Base-by-base conservation (phyloP, 495 filamentous ascomycete species). In the Tuber aestivum region DNA sequence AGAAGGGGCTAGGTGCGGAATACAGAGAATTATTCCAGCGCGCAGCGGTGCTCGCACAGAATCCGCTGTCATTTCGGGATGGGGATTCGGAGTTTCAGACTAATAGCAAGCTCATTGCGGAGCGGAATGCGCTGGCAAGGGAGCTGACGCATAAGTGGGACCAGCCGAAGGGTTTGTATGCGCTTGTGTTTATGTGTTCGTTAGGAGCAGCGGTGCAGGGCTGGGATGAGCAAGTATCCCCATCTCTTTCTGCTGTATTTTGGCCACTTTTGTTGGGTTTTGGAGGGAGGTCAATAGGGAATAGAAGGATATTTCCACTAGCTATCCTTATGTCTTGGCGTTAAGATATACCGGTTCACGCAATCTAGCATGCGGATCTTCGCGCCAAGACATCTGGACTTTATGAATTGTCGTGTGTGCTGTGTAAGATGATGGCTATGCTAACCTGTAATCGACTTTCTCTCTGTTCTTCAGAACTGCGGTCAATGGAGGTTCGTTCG, bases 91-190 rank as follows among this genome's bases (percentile, higher is more conserved):
- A 65, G 27, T 65, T 35, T 18, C 56, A 6, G 56, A 65, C 27
- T 32, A 2, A 65, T 65, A 4, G 0, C 0, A 8, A 5, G 3
- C 56, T 65, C 32, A 5, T 14, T 4, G 42, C 32, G n/a, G 78
- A 78, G 27, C 84, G 83, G 37, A 84, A 86, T 18, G 83, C 89
- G 12, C 81, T 93, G 41, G 83, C 85, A 16, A 86, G 86, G 38
- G 92, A 94, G 82, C 87, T 87, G 70, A 87, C 86, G 0, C 85
- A 92, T 82, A 89, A 89, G 73, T 94, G 92, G 92, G 87, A 87
- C 1, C 92, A 94, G 78, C 91, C 92, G 0, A 84, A 79, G 78
- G 86, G 89, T 6, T 89, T 94, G 81, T 91, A 91, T 80, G 84
- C 90, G 2, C 87, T 93, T 27, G 89, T 91, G 77, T 85, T 87